Percentiles rank a stretch among this genome's conserved stretches.
Conservation (phyloP, 768 basidiomycete species). For the Rhodotorula kratochvilovae region DNA sequence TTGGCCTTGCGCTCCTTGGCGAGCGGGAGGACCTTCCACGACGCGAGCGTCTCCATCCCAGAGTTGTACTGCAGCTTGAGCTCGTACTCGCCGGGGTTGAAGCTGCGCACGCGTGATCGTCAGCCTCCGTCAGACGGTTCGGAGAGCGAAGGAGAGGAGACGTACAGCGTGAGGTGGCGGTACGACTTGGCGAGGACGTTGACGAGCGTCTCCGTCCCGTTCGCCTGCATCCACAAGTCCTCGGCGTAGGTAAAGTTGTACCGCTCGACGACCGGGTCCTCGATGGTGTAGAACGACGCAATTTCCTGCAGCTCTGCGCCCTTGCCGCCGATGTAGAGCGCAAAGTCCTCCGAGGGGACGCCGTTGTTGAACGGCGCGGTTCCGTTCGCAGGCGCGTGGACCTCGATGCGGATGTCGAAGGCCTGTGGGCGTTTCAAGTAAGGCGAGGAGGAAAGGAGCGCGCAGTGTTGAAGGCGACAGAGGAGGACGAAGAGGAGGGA, state of each 20-base stretch:
- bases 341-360: conserved; percentile 44
- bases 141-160: neutral
- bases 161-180: conserved; percentile 45
- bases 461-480: neutral
- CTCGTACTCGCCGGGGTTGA: conserved; percentile 47
- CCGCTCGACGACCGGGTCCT: conserved; percentile 38
- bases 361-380: conserved; percentile 48
- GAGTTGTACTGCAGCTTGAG: conserved; percentile 47
- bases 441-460: conserved; percentile 38
- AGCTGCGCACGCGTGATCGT: conserved; percentile 6
- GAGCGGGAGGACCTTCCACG: conserved; percentile 46
- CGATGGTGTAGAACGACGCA: conserved; percentile 44
- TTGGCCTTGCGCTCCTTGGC: conserved; percentile 45
- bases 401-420: conserved; percentile 47
- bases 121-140: neutral
- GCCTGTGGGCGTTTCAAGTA: neutral
- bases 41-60: conserved; percentile 45
- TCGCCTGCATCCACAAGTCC: conserved; percentile 47
- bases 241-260: conserved; percentile 20
- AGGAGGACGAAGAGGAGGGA: no score
- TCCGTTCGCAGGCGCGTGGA: conserved; percentile 50
- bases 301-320: conserved; percentile 33
- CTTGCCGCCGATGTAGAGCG: conserved; percentile 44
- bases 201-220: conserved; percentile 45
- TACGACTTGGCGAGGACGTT: conserved; percentile 48